Evolutionary conservation across 352 stramenopile species (phyloP).

Genomic region (Phytophthora constricta): DNA sequence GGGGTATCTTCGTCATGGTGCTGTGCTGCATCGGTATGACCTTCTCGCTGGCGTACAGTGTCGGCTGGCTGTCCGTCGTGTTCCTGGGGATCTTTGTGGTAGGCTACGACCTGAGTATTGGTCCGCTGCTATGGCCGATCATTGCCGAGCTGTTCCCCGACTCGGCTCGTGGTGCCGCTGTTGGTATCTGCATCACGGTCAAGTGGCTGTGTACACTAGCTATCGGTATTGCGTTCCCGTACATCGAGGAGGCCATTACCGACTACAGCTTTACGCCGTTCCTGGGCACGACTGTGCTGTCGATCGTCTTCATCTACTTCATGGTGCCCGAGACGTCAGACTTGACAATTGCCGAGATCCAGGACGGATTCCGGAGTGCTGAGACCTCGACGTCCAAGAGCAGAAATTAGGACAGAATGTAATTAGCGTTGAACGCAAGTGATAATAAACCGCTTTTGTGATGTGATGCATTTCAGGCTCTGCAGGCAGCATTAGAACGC

Average conservation of each 20-base stretch:
- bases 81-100: slow-evolving; percentile 54
- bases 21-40: slow-evolving; percentile 52
- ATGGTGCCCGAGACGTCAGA: slow-evolving; percentile 68
- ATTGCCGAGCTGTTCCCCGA: slow-evolving; percentile 63
- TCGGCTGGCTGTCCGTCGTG: slow-evolving; percentile 49
- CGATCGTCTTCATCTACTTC: slow-evolving; percentile 48
- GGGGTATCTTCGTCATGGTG: slow-evolving; percentile 48
- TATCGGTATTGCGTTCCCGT: slow-evolving; percentile 62
- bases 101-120: slow-evolving; percentile 59
- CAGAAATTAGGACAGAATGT: slow-evolving; percentile 1
- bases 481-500: no score
- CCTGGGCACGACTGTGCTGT: slow-evolving; percentile 42
- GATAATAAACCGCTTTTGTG: background rate
- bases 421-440: slow-evolving; percentile 2
- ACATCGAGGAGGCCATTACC: slow-evolving; percentile 49
- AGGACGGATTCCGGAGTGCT: slow-evolving; percentile 44
- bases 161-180: slow-evolving; percentile 46
- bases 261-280: slow-evolving; percentile 63
- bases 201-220: slow-evolving; percentile 62
- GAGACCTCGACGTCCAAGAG: slow-evolving; percentile 27
- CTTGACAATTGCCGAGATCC: slow-evolving; percentile 71
- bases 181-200: slow-evolving; percentile 47
- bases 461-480: no score
- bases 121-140: slow-evolving; percentile 59
- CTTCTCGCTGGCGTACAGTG: slow-evolving; percentile 38